These are phyloP conservation scores for Daldinia bambusicola DNA, from an alignment of 495 filamentous ascomycete genomes.

Conservation along the genomic window DNA sequence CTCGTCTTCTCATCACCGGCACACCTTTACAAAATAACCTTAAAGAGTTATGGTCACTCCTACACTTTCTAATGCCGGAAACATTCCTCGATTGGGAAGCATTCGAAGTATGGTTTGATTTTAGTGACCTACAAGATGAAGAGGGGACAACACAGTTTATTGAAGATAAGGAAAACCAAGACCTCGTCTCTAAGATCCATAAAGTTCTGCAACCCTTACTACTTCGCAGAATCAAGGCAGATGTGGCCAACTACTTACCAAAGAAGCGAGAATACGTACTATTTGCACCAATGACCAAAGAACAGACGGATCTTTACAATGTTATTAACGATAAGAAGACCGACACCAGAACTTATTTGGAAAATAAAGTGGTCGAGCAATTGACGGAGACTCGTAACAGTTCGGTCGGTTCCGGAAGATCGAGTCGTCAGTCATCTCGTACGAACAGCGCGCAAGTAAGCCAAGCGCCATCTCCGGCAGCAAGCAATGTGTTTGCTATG, in stretches of 20 bases:
- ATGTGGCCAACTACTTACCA: constrained; percentile 89
- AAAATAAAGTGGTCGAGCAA: constrained; percentile 82
- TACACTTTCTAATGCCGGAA: constrained; percentile 92
- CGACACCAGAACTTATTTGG: constrained; percentile 79
- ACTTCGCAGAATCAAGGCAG: constrained; percentile 86
- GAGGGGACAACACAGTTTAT: constrained; percentile 76
- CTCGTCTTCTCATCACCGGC: constrained; percentile 90
- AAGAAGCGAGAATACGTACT: constrained; percentile 97
- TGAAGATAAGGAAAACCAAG: constrained; percentile 79
- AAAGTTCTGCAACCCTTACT: constrained; percentile 92
- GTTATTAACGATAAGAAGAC: constrained; percentile 78
- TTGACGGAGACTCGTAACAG: constrained; percentile 60
- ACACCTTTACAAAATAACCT: constrained; percentile 97
- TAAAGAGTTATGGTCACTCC: constrained; percentile 91
- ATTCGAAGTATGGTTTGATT: constrained; percentile 97
- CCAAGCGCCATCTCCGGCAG: constrained; percentile 32
- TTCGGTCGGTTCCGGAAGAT: constrained; percentile 42
- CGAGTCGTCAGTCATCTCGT: constrained; percentile 54
- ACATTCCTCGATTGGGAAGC: constrained; percentile 90
- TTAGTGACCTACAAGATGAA: constrained; percentile 83
- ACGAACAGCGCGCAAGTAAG: constrained; percentile 42
- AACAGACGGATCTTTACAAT: constrained; percentile 90
- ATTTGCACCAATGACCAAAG: constrained; percentile 86
- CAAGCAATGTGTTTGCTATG: constrained; percentile 57
- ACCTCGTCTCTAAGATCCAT: constrained; percentile 88